phyloP scores from a whole-genome alignment of 1,284 basidiomycete genomes.

The Cryptococcus deneoformans region DNA sequence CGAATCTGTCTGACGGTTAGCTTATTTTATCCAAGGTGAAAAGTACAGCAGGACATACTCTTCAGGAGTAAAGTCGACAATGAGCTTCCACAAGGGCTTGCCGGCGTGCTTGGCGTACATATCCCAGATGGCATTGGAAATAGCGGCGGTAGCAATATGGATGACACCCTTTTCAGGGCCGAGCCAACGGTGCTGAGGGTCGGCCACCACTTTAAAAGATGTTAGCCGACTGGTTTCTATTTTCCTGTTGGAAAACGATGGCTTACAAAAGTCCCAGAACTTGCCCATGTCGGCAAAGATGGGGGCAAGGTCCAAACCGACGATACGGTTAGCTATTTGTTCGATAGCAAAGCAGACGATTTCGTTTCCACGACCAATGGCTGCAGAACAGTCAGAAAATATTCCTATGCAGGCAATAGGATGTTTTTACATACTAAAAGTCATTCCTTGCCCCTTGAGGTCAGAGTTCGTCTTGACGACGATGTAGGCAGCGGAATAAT shows the following conservation, averaged over 20 bases:
- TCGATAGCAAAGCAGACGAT: conserved; percentile 81
- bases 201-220: conserved; percentile 65
- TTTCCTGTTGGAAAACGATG: neutral
- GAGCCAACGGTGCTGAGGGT: conserved; percentile 85
- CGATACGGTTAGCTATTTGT: conserved; percentile 70
- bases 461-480: conserved; percentile 62
- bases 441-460: conserved; percentile 87
- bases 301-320: conserved; percentile 70
- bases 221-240: conserved; percentile 34
- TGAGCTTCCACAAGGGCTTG: conserved; percentile 59
- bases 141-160: conserved; percentile 55
- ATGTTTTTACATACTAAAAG: conserved; percentile 60
- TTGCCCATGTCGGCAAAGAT: conserved; percentile 84
- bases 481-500: conserved; percentile 92
- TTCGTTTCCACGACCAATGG: conserved; percentile 94
- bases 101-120: conserved; percentile 54
- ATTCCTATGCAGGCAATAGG: neutral
- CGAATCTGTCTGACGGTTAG: conserved; percentile 54
- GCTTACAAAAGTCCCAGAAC: conserved; percentile 48
- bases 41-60: conserved; percentile 51
- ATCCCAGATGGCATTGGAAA: conserved; percentile 55
- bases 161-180: conserved; percentile 56
- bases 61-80: conserved; percentile 60
- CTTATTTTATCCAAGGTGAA: neutral
- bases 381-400: conserved; percentile 10